Evolutionary conservation across 1,284 basidiomycete species (phyloP), one percentile per base, ranked within the genome.

Genomic region (Entoloma clypeatum): DNA sequence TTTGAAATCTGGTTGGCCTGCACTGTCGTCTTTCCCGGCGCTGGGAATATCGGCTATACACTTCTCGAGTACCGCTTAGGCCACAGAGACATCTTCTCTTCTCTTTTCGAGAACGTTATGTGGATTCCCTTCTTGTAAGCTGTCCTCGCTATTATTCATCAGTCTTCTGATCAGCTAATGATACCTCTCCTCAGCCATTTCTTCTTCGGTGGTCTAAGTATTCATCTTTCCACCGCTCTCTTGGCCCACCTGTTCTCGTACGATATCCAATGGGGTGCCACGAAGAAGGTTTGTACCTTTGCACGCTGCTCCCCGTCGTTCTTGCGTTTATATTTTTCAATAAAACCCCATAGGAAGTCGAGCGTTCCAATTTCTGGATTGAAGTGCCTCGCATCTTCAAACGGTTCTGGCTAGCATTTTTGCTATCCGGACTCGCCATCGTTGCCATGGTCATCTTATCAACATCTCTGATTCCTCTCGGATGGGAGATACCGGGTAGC

Each of bases 281-380:
- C 84, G 2, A 81, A 77, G 60, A 88, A 88, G 58, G 68, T 65
- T 33, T 29, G 16, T 17, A 36, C 35, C 18, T 30, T 25, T 16
- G 26, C 35, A 41, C 28, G 16, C 11, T 9, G 25, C 18, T 34
- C 38, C 25, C 32, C 16, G 14, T 34, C 31, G 2, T 36, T 40
- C 11, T 7, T 16, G 18, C 8, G 23, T 29, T 43, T 24, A 10
- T 6, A 40, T 25, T 43, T 43, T 25, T 8, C 2, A 10, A 17
- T 36, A 28, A 7, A 23, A 31, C 7, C 8, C 24, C 28, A 39
- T 40, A 63, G 61, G 64, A 66, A 54, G 84, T 86, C 39, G 81
- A 87, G 60, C 72, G 78, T 39, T 86, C 81, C 10, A 91, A 92
- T 61, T 92, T 92, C 69, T 92, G 88, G 77, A 76, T 84, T 39